A percentile compares a stretch with the other conserved stretches of the same genome.
phyloP scores from a whole-genome alignment of 108 stramenopile species.

The Discostella pseudostelligera region DNA sequence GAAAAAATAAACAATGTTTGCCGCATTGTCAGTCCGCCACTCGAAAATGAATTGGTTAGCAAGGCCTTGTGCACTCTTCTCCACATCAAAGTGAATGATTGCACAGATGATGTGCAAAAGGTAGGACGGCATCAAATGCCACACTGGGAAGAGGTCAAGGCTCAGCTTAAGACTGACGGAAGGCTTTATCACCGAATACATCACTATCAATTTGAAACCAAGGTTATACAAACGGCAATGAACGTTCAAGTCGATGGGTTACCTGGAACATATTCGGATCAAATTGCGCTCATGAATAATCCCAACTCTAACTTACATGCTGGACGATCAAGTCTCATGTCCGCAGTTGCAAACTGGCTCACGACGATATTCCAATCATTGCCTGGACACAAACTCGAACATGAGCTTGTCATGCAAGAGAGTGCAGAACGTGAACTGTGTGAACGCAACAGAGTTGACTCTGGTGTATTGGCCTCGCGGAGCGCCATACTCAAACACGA shows the following conservation, averaged over 20 bases:
- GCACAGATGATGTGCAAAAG: neutral
- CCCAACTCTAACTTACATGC: neutral
- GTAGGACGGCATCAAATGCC: neutral
- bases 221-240: conserved; percentile 15
- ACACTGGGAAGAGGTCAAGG: conserved; percentile 15
- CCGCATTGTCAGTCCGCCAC: conserved; percentile 1
- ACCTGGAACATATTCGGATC: conserved; percentile 14
- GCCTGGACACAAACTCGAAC: neutral
- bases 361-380: conserved; percentile 6
- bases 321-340: conserved; percentile 8
- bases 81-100: conserved; percentile 8
- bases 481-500: conserved; percentile 19
- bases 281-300: conserved; percentile 3
- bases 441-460: conserved; percentile 17
- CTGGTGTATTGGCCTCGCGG: conserved; percentile 14
- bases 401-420: conserved; percentile 11
- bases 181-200: conserved; percentile 18
- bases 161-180: conserved; percentile 2
- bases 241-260: conserved; percentile 20
- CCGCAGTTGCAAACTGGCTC: conserved; percentile 16
- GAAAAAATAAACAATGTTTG: conserved; percentile 9
- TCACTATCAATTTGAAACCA: conserved; percentile 23
- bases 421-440: conserved; percentile 18
- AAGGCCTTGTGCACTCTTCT: conserved; percentile 26
- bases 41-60: conserved; percentile 15